Base-by-base conservation (phyloP, 495 filamentous ascomycete genomes). In the Poronia punctata region DNA sequence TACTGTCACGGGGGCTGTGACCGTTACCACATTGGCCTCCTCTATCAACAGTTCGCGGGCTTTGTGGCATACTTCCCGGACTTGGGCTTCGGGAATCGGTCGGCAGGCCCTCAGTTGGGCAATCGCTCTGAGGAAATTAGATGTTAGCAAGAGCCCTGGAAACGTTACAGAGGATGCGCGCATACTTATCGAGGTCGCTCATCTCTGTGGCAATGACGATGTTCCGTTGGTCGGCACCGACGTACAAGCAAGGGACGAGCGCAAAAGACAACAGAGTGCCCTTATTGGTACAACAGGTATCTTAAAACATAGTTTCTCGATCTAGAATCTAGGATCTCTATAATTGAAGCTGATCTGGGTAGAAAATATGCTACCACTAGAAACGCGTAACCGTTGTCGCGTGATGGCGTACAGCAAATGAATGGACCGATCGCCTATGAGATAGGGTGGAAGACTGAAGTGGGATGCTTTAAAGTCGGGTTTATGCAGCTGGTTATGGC, bases 41-140 rank as follows among this genome's bases (percentile, higher is more conserved):
- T 98, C 92, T 46, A 98, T 94, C 34, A 98, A 70, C 25, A 98
- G 78, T 67, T 98, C 92, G 40, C 92, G 79, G 33, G 92, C 92
- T 65, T 97, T 97, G 72, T 96, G 88, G 67, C 93, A 97, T 56
- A 98, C 75, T 61, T 97, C 88, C 52, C 92, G 83, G 35, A 98
- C 93, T 60, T 95, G 84, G 30, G 80, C 70, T 71, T 98, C 92
- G 46, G 92, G 92, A 54, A 98, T 98, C 42, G 92, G 86, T 48
- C 89, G 86, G 69, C 92, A 98, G 56, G 88, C 82, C 68, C 92
- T 84, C 48, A 98, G 78, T 57, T 92, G 88, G 51, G 81, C 80
- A 62, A 98, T 98, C 32, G 88, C 88, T 65, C 92, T 96, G 54
- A 28, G 21, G 19, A 27, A 14, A 27, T 7, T 7, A 3, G 20